Evolutionary conservation across 768 basidiomycete genomes (phyloP).

Genomic region (Termitomyces sp.): DNA sequence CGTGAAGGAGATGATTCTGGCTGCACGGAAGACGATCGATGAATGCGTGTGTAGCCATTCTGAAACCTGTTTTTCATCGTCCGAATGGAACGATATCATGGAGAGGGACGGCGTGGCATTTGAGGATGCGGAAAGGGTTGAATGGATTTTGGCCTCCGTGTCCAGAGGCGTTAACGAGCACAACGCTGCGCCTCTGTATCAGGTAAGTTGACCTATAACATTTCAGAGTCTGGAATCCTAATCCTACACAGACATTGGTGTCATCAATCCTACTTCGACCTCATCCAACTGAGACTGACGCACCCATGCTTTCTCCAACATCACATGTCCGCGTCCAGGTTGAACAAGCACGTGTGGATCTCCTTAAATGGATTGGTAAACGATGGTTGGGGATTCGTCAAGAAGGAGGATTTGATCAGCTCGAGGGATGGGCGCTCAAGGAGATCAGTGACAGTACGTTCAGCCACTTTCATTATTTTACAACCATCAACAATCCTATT

Average conservation of each 20-base stretch:
- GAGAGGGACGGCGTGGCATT: constrained; percentile 68
- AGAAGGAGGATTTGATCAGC: constrained; percentile 70
- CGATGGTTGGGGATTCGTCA: constrained; percentile 74
- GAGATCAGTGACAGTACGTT: constrained; percentile 79
- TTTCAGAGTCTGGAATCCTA: background rate
- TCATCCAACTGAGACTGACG: constrained; percentile 49
- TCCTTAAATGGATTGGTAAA: constrained; percentile 70
- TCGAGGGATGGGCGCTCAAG: constrained; percentile 87
- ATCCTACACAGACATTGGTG: constrained; percentile 53
- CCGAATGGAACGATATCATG: constrained; percentile 74
- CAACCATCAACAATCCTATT: constrained; percentile 1
- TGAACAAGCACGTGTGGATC: constrained; percentile 63
- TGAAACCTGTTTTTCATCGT: constrained; percentile 58
- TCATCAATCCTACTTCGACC: constrained; percentile 67
- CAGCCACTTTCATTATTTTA: background rate
- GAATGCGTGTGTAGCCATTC: constrained; percentile 54
- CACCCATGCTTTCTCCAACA: constrained; percentile 62
- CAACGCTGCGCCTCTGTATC: constrained; percentile 69
- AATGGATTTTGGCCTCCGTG: constrained; percentile 66
- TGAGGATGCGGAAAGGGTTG: constrained; percentile 74
- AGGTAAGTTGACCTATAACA: constrained; percentile 36
- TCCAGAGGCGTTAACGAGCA: constrained; percentile 57
- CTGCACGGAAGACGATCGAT: constrained; percentile 57
- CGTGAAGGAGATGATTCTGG: constrained; percentile 61
- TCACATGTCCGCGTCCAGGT: constrained; percentile 69